A percentile compares a stretch with the other conserved stretches of the same genome.
phyloP scores from a whole-genome alignment of 176 grass and related monocot species.

The Lolium rigidum region DNA sequence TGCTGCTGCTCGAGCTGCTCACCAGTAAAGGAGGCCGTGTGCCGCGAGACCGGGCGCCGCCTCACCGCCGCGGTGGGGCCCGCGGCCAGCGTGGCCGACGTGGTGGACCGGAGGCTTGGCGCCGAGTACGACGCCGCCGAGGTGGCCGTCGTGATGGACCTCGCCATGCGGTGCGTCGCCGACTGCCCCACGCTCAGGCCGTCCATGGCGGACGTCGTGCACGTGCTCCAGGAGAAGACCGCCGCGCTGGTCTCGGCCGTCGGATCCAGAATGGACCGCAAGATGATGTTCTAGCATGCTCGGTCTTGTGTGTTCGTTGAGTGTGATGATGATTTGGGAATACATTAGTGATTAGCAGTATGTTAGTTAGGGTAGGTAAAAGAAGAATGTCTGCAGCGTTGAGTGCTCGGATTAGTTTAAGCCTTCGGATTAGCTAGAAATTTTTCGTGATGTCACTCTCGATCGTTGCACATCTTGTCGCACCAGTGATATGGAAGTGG shows the following conservation, averaged over 20 bases:
- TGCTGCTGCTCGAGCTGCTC: constrained; percentile 87
- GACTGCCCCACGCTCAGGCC: constrained; percentile 68
- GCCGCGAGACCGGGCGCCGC: constrained; percentile 54
- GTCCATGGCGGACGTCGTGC: constrained; percentile 78
- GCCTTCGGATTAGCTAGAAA: constrained; percentile 37
- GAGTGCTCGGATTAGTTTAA: constrained; percentile 11
- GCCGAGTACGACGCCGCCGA: constrained; percentile 42
- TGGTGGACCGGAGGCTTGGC: constrained; percentile 49
- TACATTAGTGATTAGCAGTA: constrained; percentile 7
- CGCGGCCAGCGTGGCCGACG: constrained; percentile 18
- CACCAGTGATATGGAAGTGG: background rate
- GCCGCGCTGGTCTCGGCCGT: constrained; percentile 24
- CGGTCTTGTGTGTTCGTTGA: background rate
- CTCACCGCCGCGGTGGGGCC: constrained; percentile 58
- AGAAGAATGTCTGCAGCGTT: constrained; percentile 11
- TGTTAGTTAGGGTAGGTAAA: constrained; percentile 34
- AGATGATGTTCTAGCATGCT: constrained; percentile 23
- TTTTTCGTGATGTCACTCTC: constrained; percentile 43
- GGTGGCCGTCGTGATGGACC: constrained; percentile 46
- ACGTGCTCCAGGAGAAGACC: constrained; percentile 57
- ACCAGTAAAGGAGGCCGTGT: constrained; percentile 72
- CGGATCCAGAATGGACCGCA: constrained; percentile 43
- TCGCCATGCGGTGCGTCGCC: constrained; percentile 61
- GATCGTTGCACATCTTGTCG: constrained; percentile 15
- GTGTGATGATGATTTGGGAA: constrained; percentile 43